These are phyloP conservation scores for Metschnikowia shivogae DNA, from an alignment of 805 yeast genomes.

Conservation along the genomic window DNA sequence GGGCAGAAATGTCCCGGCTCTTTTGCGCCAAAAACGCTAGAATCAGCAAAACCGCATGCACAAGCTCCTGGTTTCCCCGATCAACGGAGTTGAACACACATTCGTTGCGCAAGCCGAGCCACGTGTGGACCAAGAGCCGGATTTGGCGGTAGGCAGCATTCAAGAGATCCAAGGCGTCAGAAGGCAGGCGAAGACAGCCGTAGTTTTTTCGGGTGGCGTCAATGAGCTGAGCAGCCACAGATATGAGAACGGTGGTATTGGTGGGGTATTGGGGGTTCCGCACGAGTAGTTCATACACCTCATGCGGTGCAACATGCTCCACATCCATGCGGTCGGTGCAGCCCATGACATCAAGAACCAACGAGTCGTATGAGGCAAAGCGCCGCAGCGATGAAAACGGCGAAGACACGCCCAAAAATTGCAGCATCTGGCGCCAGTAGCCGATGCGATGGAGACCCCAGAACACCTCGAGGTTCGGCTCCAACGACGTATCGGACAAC, in stretches of 20 bases:
- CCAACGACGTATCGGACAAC: background rate
- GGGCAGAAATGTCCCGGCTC: slow-evolving; percentile 4
- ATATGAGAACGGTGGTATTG: slow-evolving; percentile 11
- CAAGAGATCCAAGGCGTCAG: slow-evolving; percentile 16
- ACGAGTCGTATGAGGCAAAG: slow-evolving; percentile 17
- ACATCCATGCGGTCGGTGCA: slow-evolving; percentile 17
- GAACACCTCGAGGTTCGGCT: slow-evolving; percentile 17
- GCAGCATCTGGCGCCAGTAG: slow-evolving; percentile 28
- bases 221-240: slow-evolving; percentile 9
- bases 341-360: slow-evolving; percentile 23
- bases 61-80: slow-evolving; percentile 24
- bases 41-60: slow-evolving; percentile 16
- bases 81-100: slow-evolving; percentile 15
- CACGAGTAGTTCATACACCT: slow-evolving; percentile 8
- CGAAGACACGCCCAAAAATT: background rate
- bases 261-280: slow-evolving; percentile 14
- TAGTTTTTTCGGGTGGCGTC: background rate
- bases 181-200: slow-evolving; percentile 2
- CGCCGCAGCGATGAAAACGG: slow-evolving; percentile 7
- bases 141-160: background rate
- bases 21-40: slow-evolving; percentile 8
- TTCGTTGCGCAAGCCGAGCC: slow-evolving; percentile 13
- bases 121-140: slow-evolving; percentile 8
- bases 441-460: slow-evolving; percentile 26
- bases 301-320: slow-evolving; percentile 1